Evolutionary conservation across 208 protist genomes (phyloP).

Genomic region (Trypanosoma scelopori): DNA sequence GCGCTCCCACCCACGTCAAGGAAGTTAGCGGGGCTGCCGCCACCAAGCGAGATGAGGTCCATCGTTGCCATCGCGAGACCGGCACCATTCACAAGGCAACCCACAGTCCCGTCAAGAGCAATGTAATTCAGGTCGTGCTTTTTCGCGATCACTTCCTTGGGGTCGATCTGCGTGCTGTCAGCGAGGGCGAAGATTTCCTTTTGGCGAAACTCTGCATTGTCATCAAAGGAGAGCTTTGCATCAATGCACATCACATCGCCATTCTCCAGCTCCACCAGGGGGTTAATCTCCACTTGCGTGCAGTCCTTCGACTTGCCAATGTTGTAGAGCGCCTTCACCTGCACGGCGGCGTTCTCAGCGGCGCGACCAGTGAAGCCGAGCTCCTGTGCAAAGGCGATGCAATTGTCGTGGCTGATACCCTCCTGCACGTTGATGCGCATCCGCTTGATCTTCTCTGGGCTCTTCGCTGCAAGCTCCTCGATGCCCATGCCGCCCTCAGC

Average conservation of each 20-base stretch:
- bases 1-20: slow-evolving; percentile 98
- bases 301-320: slow-evolving; percentile 96
- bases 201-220: slow-evolving; percentile 98
- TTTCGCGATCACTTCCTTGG: slow-evolving; percentile 94
- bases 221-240: slow-evolving; percentile 99
- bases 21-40: slow-evolving; percentile 99
- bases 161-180: slow-evolving; percentile 94
- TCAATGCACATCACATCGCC: slow-evolving; percentile 97
- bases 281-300: slow-evolving; percentile 99
- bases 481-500: slow-evolving; percentile 98
- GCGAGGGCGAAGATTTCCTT: slow-evolving; percentile 94
- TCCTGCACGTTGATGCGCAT: slow-evolving; percentile 93
- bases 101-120: slow-evolving; percentile 98
- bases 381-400: slow-evolving; percentile 77
- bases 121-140: slow-evolving; percentile 99
- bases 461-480: slow-evolving; percentile 95
- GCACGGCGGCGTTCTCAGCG: slow-evolving; percentile 79
- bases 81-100: slow-evolving; percentile 97
- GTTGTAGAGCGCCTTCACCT: slow-evolving; percentile 97
- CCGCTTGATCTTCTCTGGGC: slow-evolving; percentile 96
- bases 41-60: slow-evolving; percentile 99
- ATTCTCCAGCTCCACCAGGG: slow-evolving; percentile 96
- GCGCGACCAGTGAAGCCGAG: slow-evolving; percentile 89
- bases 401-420: slow-evolving; percentile 89
- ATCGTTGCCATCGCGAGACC: slow-evolving; percentile 99